phyloP scores from a whole-genome alignment of 2,329 filamentous ascomycete genomes.

The Magnaporthiopsis incrustans region DNA sequence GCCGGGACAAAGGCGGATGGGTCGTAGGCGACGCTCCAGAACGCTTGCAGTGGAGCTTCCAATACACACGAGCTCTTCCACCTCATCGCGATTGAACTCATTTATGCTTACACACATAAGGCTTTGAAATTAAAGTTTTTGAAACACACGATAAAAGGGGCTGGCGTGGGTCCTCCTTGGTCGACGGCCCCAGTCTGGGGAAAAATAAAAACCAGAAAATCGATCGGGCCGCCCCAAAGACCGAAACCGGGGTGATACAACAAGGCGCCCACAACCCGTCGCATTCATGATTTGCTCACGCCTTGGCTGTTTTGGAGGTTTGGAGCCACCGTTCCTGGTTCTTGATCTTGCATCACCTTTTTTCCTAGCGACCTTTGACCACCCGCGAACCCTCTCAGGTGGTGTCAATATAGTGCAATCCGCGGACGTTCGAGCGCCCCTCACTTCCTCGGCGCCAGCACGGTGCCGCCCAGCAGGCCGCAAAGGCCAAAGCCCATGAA shows the following conservation, averaged over 20 bases:
- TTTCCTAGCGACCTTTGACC: no score
- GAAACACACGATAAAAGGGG: background rate
- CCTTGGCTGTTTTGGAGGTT: background rate
- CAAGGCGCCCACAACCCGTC: background rate
- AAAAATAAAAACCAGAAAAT: background rate
- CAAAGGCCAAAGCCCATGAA: conserved; percentile 21
- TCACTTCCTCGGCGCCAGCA: conserved; percentile 1
- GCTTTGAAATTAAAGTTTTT: background rate
- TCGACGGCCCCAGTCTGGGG: background rate
- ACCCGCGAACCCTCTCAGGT: no score
- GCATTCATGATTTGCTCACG: background rate
- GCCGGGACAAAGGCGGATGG: no score
- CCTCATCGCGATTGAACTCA: background rate
- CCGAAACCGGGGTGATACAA: background rate
- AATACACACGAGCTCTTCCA: background rate
- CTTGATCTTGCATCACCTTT: no score
- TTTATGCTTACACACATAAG: background rate
- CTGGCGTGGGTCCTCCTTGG: background rate
- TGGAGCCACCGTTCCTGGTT: no score
- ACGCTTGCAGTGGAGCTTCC: background rate
- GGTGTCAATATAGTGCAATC: no score
- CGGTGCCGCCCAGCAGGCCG: conserved; percentile 9
- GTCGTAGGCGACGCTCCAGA: no score
- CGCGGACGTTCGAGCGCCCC: no score
- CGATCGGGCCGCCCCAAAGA: no score